Base-by-base conservation (phyloP, 1,284 basidiomycete genomes). In the Heterobasidion parviporum region DNA sequence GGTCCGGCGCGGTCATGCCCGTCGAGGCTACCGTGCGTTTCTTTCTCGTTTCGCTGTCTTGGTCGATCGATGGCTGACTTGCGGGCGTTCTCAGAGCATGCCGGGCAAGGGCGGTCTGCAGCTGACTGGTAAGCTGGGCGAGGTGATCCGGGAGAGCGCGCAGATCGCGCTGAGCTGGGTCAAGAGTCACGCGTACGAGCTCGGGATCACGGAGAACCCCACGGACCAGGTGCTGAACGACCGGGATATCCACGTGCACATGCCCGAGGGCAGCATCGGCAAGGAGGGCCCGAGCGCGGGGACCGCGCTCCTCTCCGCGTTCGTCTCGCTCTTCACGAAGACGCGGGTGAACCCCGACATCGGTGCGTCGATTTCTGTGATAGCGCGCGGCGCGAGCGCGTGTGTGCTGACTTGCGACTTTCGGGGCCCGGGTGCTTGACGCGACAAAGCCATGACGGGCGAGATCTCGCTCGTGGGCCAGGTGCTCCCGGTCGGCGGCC, bases 251-350 rank as follows among this genome's bases (percentile, higher is more conserved):
- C 94, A 97, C 68, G 80, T 97, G 47, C 94, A 97, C 69, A 96
- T 95, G 94, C 94, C 94, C 0, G 94, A 97, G 69, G 96, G 96
- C 6, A 92, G 91, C 57, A 92, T 99, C 59, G 96, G 96, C 52
- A 99, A 99, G 74, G 96, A 99, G 66, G 96, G 96, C 0, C 96
- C 96, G 0, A 94, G 91, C 62, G 96, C 96, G 0, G 96, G 96
- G 51, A 97, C 94, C 1, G 96, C 96, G 0, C 87, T 99, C 50
- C 70, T 95, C 53, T 86, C 90, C 38, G 94, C 94, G 1, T 90
- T 98, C 64, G 92, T 98, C 18, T 92, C 89, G 49, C 75, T 98
- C 58, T 89, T 98, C 72, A 93, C 90, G 1, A 87, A 87, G 72
- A 89, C 84, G 9, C 81, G 75, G 68, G 84, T 97, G 48, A 80